A percentile compares a stretch with the other conserved stretches of the same genome.
These are phyloP conservation scores for Aechmea fasciata DNA, from an alignment of 176 grass and related monocot genomes.

Conservation along the genomic window DNA sequence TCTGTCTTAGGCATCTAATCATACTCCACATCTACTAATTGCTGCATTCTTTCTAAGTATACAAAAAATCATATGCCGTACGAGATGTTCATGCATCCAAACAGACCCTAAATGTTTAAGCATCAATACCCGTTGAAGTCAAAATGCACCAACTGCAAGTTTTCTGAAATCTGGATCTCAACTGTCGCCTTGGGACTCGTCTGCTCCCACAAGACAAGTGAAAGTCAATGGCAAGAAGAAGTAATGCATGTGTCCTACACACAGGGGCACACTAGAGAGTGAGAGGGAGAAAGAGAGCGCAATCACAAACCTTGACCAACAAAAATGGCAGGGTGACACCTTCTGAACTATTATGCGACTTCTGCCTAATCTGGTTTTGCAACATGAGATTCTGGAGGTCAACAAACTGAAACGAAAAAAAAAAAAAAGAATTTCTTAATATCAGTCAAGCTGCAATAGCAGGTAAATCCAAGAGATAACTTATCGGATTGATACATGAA, in stretches of 20 bases:
- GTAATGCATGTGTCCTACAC: background rate
- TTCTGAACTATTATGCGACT: conserved; percentile 38
- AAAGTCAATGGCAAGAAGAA: background rate
- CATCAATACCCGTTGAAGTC: conserved; percentile 62
- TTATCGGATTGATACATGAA: conserved; percentile 13
- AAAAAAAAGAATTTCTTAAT: conserved; percentile 19
- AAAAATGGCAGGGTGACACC: conserved; percentile 83
- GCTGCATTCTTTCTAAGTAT: no score
- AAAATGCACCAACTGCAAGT: conserved; percentile 56
- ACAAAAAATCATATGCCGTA: no score
- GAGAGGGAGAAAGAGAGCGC: background rate
- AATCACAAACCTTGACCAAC: conserved; percentile 64
- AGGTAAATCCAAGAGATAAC: conserved; percentile 8
- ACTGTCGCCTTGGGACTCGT: conserved; percentile 57
- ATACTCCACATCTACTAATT: no score
- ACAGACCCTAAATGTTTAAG: no score
- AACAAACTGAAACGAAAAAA: conserved; percentile 63
- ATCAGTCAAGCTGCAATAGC: conserved; percentile 2
- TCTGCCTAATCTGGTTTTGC: conserved; percentile 52
- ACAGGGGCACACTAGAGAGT: background rate
- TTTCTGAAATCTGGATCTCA: conserved; percentile 85
- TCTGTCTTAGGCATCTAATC: no score
- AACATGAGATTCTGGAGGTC: conserved; percentile 69
- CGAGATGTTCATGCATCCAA: no score
- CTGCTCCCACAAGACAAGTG: conserved; percentile 37